Evolutionary conservation across 176 grass and related monocot genomes (phyloP).

Genomic region (Avena atlantica): DNA sequence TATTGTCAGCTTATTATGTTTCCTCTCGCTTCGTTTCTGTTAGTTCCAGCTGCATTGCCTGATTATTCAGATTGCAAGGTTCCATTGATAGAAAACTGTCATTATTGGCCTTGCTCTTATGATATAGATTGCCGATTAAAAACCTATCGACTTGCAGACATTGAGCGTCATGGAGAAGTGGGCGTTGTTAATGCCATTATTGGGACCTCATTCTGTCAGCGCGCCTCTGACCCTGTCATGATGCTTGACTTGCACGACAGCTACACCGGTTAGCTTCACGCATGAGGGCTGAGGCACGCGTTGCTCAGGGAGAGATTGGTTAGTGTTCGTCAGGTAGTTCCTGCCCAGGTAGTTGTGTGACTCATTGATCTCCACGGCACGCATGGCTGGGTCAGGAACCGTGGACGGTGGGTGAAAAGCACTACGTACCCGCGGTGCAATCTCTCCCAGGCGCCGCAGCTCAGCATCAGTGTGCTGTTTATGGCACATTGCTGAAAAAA

Average conservation of each 20-base stretch:
- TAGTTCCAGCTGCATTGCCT: conserved; percentile 1
- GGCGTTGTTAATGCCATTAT: conserved; percentile 36
- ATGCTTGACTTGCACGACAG: background rate
- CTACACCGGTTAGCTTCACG: too few relatives aligned
- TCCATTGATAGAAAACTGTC: background rate
- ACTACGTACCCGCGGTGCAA: too few relatives aligned
- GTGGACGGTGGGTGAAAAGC: too few relatives aligned
- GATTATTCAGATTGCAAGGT: background rate
- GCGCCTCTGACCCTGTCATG: background rate
- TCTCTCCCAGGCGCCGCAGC: too few relatives aligned
- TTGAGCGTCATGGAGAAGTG: background rate
- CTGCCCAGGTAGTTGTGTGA: too few relatives aligned
- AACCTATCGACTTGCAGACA: background rate
- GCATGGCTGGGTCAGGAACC: too few relatives aligned
- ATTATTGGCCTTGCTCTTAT: background rate
- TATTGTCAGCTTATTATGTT: conserved; percentile 7
- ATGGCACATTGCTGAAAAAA: too few relatives aligned
- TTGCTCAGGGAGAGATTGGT: too few relatives aligned
- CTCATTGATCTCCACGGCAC: too few relatives aligned
- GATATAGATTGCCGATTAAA: background rate
- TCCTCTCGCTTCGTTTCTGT: background rate
- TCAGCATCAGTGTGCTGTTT: too few relatives aligned
- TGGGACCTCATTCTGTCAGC: conserved; percentile 21
- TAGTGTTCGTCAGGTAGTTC: too few relatives aligned
- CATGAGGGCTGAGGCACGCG: too few relatives aligned